Evolutionary conservation across 2,329 filamentous ascomycete species (phyloP).

Genomic region (Phyllachora maydis): DNA sequence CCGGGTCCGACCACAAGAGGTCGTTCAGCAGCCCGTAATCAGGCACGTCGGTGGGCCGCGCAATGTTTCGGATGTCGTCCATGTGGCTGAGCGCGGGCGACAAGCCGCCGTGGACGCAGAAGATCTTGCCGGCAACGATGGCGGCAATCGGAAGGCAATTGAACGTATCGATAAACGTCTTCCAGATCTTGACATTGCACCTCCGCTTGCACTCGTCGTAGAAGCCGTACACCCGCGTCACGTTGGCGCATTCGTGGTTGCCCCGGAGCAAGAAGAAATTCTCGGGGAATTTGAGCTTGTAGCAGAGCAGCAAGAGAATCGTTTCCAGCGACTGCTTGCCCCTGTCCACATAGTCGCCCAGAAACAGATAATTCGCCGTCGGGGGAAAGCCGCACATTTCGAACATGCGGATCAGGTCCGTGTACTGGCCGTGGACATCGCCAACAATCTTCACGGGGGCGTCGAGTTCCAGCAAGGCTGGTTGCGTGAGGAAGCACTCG

Average conservation of each 20-base stretch:
- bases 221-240: slow-evolving; percentile 89
- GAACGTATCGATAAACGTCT: slow-evolving; percentile 92
- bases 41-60: slow-evolving; percentile 86
- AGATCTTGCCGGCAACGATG: slow-evolving; percentile 96
- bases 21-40: slow-evolving; percentile 94
- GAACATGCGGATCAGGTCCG: slow-evolving; percentile 88
- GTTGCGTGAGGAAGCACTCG: slow-evolving; percentile 80
- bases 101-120: slow-evolving; percentile 87
- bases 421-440: slow-evolving; percentile 92
- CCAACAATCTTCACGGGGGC: slow-evolving; percentile 96
- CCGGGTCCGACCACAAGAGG: slow-evolving; percentile 89
- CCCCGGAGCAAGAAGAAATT: slow-evolving; percentile 92
- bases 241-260: slow-evolving; percentile 93
- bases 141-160: slow-evolving; percentile 87
- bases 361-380: slow-evolving; percentile 76
- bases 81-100: slow-evolving; percentile 87
- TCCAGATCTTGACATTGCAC: slow-evolving; percentile 96
- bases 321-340: slow-evolving; percentile 94
- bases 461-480: slow-evolving; percentile 75
- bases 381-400: slow-evolving; percentile 98
- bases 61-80: slow-evolving; percentile 96
- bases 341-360: slow-evolving; percentile 91
- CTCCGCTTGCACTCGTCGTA: slow-evolving; percentile 96
- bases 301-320: slow-evolving; percentile 78
- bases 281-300: slow-evolving; percentile 92